phyloP scores from a whole-genome alignment of 768 basidiomycete genomes.

The Mycena crocata region DNA sequence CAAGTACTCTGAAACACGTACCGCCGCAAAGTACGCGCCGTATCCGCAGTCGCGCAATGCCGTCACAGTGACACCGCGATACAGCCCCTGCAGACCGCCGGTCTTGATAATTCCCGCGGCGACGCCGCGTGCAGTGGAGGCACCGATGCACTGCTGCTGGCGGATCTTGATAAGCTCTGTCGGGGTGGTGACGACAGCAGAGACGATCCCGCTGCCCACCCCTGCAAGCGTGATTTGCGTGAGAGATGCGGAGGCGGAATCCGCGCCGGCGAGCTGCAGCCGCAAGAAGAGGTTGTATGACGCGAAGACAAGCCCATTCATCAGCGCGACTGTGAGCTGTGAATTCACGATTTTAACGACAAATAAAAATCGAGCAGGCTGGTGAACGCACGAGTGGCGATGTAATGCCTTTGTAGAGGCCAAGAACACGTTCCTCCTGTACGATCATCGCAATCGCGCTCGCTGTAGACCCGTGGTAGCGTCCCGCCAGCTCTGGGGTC shows the following conservation, averaged over 20 bases:
- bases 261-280: slow-evolving; percentile 59
- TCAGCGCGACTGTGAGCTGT: slow-evolving; percentile 77
- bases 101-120: slow-evolving; percentile 64
- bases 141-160: slow-evolving; percentile 68
- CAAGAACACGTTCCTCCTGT: slow-evolving; percentile 73
- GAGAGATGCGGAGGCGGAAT: slow-evolving; percentile 67
- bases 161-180: slow-evolving; percentile 92
- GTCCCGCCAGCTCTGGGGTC: slow-evolving; percentile 64
- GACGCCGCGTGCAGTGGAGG: slow-evolving; percentile 64
- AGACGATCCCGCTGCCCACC: slow-evolving; percentile 80
- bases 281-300: slow-evolving; percentile 86
- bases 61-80: slow-evolving; percentile 81
- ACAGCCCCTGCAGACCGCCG: slow-evolving; percentile 75
- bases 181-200: slow-evolving; percentile 85
- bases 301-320: slow-evolving; percentile 91
- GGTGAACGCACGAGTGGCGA: slow-evolving; percentile 67
- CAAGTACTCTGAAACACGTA: slow-evolving; percentile 46
- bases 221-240: slow-evolving; percentile 83
- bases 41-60: slow-evolving; percentile 84
- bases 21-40: slow-evolving; percentile 87
- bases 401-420: slow-evolving; percentile 80
- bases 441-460: slow-evolving; percentile 76
- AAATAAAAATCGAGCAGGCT: too few species aligned
- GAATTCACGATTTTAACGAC: too few species aligned
- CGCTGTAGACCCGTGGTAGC: slow-evolving; percentile 69